These are phyloP conservation scores for Dalbergia cultrata DNA, from an alignment of 306 rosid genomes.

Conservation along the genomic window DNA sequence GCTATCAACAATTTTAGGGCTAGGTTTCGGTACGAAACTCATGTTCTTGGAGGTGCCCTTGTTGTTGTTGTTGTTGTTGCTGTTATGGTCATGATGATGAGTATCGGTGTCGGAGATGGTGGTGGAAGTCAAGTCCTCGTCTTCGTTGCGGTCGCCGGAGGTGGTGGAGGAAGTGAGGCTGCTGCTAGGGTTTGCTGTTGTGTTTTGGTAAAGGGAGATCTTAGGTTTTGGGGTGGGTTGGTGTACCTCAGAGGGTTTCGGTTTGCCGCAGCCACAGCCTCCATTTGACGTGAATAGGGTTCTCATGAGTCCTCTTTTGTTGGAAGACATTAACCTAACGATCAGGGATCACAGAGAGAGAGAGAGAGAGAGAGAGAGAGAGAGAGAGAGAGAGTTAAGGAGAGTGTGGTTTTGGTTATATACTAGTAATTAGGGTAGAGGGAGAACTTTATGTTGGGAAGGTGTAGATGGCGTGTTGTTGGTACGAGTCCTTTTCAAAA, in stretches of 20 bases:
- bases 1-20: constrained; percentile 42
- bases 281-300: constrained; percentile 38
- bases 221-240: constrained; percentile 51
- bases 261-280: constrained; percentile 48
- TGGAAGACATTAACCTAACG: constrained; percentile 48
- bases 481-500: constrained; percentile 11
- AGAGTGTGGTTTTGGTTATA: not conserved
- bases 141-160: constrained; percentile 30
- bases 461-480: not conserved
- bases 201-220: constrained; percentile 2
- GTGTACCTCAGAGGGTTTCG: constrained; percentile 47
- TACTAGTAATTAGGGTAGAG: not conserved
- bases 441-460: not conserved
- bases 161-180: constrained; percentile 44
- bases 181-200: constrained; percentile 44
- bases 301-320: constrained; percentile 43
- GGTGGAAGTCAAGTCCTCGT: constrained; percentile 46
- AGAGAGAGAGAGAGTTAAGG: too few relatives aligned
- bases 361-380: not conserved
- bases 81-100: not conserved
- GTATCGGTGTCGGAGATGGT: constrained; percentile 41
- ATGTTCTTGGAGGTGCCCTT: not conserved
- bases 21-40: not conserved
- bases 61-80: not conserved
- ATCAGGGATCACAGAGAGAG: not conserved